Percentiles rank a stretch among this genome's conserved stretches.
Evolutionary conservation across 2,329 filamentous ascomycete species (phyloP).

Genomic region (Colletotrichum euphorbiae): DNA sequence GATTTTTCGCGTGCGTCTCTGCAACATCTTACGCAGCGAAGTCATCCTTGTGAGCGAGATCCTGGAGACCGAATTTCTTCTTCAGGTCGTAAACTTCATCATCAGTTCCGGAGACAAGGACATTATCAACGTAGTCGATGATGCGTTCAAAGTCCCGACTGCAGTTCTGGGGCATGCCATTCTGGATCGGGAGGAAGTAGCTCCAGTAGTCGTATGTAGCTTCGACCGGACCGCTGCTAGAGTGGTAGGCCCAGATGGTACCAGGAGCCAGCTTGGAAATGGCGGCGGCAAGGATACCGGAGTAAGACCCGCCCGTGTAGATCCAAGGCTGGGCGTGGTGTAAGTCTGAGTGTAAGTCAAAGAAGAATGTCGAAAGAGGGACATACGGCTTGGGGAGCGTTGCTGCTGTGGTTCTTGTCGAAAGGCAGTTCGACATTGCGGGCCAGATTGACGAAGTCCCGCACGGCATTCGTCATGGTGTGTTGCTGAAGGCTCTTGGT

Average conservation of each 20-base stretch:
- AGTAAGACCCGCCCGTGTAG: conserved; percentile 66
- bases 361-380: rapidly evolving
- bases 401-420: conserved; percentile 58
- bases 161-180: conserved; percentile 70
- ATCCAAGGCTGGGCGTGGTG: conserved; percentile 61
- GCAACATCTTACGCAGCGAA: conserved; percentile 52
- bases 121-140: conserved; percentile 65
- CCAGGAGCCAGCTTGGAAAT: conserved; percentile 63
- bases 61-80: conserved; percentile 61
- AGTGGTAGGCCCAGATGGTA: conserved; percentile 71
- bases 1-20: conserved; percentile 14
- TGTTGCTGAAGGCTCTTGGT: conserved; percentile 66
- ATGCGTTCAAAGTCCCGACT: conserved; percentile 63
- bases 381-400: conserved; percentile 59
- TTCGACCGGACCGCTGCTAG: conserved; percentile 66
- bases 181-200: conserved; percentile 67
- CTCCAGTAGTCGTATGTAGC: conserved; percentile 68
- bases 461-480: conserved; percentile 64
- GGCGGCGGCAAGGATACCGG: conserved; percentile 67
- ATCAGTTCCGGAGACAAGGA: conserved; percentile 55
- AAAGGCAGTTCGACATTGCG: conserved; percentile 65
- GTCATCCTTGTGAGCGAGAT: conserved; percentile 61
- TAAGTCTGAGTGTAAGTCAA: background rate
- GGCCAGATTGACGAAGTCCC: conserved; percentile 66
- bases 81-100: conserved; percentile 60